Conservation (phyloP, 805 yeast species). For the Metschnikowia picachoensis region DNA sequence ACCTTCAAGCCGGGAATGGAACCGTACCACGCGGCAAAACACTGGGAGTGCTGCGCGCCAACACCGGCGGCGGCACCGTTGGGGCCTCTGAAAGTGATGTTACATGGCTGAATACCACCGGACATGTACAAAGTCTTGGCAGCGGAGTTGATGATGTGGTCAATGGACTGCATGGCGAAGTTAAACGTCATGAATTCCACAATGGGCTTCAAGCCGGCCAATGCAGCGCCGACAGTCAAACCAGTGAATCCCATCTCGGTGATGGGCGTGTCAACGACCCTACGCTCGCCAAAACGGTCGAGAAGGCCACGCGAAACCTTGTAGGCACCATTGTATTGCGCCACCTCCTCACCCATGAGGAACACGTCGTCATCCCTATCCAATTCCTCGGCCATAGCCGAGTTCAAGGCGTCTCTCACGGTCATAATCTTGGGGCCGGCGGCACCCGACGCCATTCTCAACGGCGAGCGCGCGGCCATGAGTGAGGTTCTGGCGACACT, state of each 20-base stretch:
- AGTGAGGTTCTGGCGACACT: conserved; percentile 43
- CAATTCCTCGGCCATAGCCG: conserved; percentile 95
- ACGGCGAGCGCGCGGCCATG: conserved; percentile 29
- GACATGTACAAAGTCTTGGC: conserved; percentile 99
- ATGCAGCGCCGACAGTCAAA: conserved; percentile 91
- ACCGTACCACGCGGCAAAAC: conserved; percentile 97
- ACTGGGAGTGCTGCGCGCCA: conserved; percentile 99
- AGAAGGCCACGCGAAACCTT: conserved; percentile 93
- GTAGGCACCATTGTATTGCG: conserved; percentile 98
- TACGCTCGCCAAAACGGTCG: conserved; percentile 91
- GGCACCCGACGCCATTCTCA: conserved; percentile 44
- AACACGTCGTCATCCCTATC: conserved; percentile 93
- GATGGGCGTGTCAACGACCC: conserved; percentile 95
- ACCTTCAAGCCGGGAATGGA: conserved; percentile 98
- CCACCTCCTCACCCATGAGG: conserved; percentile 98
- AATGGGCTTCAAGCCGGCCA: conserved; percentile 92
- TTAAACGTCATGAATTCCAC: conserved; percentile 99
- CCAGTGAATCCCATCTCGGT: conserved; percentile 99
- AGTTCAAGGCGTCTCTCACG: conserved; percentile 94
- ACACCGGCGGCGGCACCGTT: conserved; percentile 99
- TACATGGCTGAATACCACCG: conserved; percentile 97
- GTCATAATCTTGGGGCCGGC: conserved; percentile 65
- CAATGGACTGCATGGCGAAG: conserved; percentile 99
- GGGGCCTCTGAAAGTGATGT: conserved; percentile 97
- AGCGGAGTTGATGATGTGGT: conserved; percentile 96